phyloP scores from a whole-genome alignment of 2,329 filamentous ascomycete species.

The Cladosporium austrohemisphaericum region DNA sequence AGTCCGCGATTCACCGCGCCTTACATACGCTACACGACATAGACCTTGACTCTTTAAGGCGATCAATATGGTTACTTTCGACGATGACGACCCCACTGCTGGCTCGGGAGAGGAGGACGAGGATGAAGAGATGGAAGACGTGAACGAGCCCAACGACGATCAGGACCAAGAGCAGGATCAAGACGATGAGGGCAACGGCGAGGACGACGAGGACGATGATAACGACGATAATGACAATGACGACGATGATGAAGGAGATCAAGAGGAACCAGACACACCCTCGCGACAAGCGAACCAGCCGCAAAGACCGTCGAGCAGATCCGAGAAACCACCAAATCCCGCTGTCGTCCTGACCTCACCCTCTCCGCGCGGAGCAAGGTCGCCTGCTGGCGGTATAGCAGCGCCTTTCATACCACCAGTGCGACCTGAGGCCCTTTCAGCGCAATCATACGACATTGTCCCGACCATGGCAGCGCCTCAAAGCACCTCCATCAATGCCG shows the following conservation, averaged over 20 bases:
- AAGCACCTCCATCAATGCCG: slow-evolving; percentile 89
- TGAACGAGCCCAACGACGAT: slow-evolving; percentile 37
- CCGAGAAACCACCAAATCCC: slow-evolving; percentile 35
- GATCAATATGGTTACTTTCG: slow-evolving; percentile 39
- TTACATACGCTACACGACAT: neutral
- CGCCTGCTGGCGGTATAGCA: slow-evolving; percentile 26
- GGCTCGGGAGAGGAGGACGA: slow-evolving; percentile 42
- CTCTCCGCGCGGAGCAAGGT: slow-evolving; percentile 39
- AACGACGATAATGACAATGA: slow-evolving; percentile 38
- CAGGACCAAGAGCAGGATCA: slow-evolving; percentile 36
- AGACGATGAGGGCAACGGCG: slow-evolving; percentile 34
- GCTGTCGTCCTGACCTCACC: slow-evolving; percentile 48
- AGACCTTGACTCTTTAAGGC: neutral
- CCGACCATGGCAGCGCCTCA: slow-evolving; percentile 96
- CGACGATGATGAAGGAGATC: slow-evolving; percentile 30
- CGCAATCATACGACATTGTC: slow-evolving; percentile 85
- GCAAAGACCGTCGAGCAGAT: slow-evolving; percentile 11
- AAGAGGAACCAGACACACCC: slow-evolving; percentile 45
- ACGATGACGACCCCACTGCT: slow-evolving; percentile 40
- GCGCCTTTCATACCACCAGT: slow-evolving; percentile 41
- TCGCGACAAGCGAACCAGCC: slow-evolving; percentile 32
- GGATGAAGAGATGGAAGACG: slow-evolving; percentile 43
- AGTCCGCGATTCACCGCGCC: neutral
- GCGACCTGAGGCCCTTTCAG: slow-evolving; percentile 74
- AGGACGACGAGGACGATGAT: slow-evolving; percentile 39